These are phyloP conservation scores for Phialemoniopsis sp. DNA, from an alignment of 2,329 filamentous ascomycete genomes.

Conservation along the genomic window DNA sequence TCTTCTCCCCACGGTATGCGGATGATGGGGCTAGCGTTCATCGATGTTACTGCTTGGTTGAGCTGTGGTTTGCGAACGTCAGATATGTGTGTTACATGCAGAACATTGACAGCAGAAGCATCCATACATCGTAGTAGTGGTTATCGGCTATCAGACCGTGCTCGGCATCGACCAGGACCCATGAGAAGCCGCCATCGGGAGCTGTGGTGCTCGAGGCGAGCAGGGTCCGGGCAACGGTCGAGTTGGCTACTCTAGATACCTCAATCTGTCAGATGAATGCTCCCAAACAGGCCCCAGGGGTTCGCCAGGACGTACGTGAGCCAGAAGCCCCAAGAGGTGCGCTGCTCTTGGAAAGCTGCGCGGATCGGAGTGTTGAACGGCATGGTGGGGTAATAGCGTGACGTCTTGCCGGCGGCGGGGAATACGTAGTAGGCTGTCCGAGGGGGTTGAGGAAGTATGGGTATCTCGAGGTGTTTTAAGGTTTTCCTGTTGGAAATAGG, in stretches of 20 bases:
- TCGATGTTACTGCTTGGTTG: conserved; percentile 27
- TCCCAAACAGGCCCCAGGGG: no score
- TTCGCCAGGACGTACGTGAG: conserved; percentile 19
- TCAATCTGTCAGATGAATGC: not conserved
- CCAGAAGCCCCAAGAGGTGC: conserved; percentile 23
- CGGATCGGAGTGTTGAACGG: conserved; percentile 11
- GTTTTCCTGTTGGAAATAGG: no score
- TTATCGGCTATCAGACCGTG: conserved; percentile 30
- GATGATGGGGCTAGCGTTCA: conserved; percentile 33
- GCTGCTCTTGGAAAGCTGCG: conserved; percentile 8
- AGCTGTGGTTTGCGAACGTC: not conserved
- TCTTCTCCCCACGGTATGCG: conserved; percentile 50
- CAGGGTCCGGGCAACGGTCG: conserved; percentile 23
- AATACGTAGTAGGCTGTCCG: no score
- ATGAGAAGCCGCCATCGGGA: conserved; percentile 18
- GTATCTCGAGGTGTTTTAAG: no score
- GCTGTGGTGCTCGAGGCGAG: conserved; percentile 18
- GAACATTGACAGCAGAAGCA: not conserved
- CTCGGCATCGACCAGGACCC: conserved; percentile 32
- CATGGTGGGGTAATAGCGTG: conserved; percentile 4
- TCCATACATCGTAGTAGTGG: conserved; percentile 27
- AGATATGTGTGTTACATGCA: not conserved
- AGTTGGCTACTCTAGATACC: conserved; percentile 18
- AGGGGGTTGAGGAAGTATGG: no score
- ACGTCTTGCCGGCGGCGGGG: no score